These are phyloP conservation scores for Entonaema liquescens DNA, from an alignment of 495 filamentous ascomycete genomes.

Conservation along the genomic window DNA sequence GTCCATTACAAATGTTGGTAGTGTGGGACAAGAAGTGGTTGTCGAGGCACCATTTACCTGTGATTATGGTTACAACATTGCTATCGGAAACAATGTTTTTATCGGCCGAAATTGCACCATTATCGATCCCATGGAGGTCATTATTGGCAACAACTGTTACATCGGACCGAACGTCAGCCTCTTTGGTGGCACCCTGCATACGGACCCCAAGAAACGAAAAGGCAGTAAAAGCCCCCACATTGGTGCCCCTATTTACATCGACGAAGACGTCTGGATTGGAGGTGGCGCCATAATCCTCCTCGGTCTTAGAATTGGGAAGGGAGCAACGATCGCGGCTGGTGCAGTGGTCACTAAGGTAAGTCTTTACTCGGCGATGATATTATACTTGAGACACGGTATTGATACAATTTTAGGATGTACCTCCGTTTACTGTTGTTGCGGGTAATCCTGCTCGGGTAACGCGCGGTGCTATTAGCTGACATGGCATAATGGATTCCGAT, in stretches of 20 bases:
- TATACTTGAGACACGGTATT: neutral
- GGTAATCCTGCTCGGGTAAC: slow-evolving; percentile 71
- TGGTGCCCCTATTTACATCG: slow-evolving; percentile 79
- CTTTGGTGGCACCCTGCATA: slow-evolving; percentile 76
- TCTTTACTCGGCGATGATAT: slow-evolving; percentile 3
- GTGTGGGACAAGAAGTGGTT: slow-evolving; percentile 76
- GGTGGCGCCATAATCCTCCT: slow-evolving; percentile 85
- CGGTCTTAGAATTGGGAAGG: slow-evolving; percentile 81
- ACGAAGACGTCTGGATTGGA: slow-evolving; percentile 87
- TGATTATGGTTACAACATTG: slow-evolving; percentile 95
- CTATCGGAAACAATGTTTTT: slow-evolving; percentile 84
- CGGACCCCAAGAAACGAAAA: slow-evolving; percentile 77
- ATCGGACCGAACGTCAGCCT: slow-evolving; percentile 90
- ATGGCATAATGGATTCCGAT: slow-evolving; percentile 11
- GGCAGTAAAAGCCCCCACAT: slow-evolving; percentile 77
- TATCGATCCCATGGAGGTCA: slow-evolving; percentile 76
- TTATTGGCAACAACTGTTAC: slow-evolving; percentile 81
- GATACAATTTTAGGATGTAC: slow-evolving; percentile 57
- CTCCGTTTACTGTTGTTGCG: slow-evolving; percentile 66
- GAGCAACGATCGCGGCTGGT: slow-evolving; percentile 81
- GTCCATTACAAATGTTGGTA: slow-evolving; percentile 62
- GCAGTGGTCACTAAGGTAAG: slow-evolving; percentile 87
- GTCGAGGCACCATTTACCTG: slow-evolving; percentile 93
- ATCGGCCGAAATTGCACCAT: slow-evolving; percentile 89
- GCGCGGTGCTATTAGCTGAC: slow-evolving; percentile 55